Conservation (phyloP, 148 eudicot genomes). For the Nepenthes gracilis region DNA sequence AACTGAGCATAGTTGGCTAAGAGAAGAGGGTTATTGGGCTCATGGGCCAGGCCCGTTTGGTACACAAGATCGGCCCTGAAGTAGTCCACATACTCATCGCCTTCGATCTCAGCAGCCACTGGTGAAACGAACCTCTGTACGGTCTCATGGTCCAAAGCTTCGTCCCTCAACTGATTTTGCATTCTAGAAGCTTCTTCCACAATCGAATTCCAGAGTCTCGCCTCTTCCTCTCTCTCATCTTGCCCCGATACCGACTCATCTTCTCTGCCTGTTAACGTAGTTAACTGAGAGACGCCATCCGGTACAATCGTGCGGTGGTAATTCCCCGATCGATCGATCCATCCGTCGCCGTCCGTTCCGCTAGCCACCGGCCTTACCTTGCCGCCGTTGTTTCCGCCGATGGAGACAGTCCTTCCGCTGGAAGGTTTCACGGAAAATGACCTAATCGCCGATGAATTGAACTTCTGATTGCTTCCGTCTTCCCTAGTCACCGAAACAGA, state of each 20-base stretch:
- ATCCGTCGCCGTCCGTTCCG: constrained; percentile 64
- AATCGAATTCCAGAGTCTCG: constrained; percentile 39
- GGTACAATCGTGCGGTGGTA: constrained; percentile 24
- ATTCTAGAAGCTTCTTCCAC: constrained; percentile 61
- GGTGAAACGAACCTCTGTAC: constrained; percentile 65
- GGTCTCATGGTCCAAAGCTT: constrained; percentile 40
- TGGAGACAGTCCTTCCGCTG: constrained; percentile 29
- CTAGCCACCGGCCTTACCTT: constrained; percentile 31
- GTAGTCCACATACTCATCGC: constrained; percentile 33
- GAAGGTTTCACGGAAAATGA: constrained; percentile 20
- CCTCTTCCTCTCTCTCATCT: constrained; percentile 12
- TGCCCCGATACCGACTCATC: constrained; percentile 31
- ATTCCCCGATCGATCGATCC: constrained; percentile 17
- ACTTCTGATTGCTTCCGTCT: constrained; percentile 7
- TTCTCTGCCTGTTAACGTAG: constrained; percentile 13
- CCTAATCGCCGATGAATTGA: constrained; percentile 26
- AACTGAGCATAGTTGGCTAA: constrained; percentile 88
- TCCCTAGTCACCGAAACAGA: constrained; percentile 12
- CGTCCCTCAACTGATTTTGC: constrained; percentile 32
- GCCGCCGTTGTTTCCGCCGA: constrained; percentile 56
- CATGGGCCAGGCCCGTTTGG: constrained; percentile 35
- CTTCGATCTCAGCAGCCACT: constrained; percentile 41
- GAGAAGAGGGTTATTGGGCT: constrained; percentile 56
- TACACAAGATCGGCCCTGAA: constrained; percentile 49
- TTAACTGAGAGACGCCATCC: constrained; percentile 13